Conservation (phyloP, 805 yeast species). For the Isabelozyma gotoi region DNA sequence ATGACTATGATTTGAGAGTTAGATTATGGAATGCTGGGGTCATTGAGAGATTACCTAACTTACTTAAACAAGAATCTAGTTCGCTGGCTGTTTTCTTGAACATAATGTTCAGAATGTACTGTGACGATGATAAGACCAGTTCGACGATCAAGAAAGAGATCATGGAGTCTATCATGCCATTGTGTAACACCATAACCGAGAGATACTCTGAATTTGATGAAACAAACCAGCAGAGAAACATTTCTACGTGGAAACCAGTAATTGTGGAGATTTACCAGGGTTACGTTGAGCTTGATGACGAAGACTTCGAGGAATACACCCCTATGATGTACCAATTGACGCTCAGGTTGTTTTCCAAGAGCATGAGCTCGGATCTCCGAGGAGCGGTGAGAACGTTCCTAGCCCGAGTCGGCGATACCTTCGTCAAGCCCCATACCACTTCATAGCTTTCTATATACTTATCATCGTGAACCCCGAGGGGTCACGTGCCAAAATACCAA, state of each 20-base stretch:
- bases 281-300: constrained; percentile 70
- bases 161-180: constrained; percentile 54
- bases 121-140: constrained; percentile 56
- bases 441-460: too few species aligned
- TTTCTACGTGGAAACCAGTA: constrained; percentile 88
- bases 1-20: constrained; percentile 83
- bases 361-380: constrained; percentile 61
- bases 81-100: constrained; percentile 85
- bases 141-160: constrained; percentile 48
- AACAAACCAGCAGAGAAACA: constrained; percentile 73
- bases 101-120: constrained; percentile 75
- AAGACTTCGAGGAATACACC: constrained; percentile 60
- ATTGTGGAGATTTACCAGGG: constrained; percentile 86
- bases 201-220: constrained; percentile 75
- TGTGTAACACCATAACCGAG: constrained; percentile 69
- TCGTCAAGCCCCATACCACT: too few species aligned
- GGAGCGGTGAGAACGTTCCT: constrained; percentile 60
- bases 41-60: constrained; percentile 87
- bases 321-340: constrained; percentile 62
- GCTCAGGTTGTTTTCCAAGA: constrained; percentile 58
- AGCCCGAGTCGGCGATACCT: constrained; percentile 47
- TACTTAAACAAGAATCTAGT: constrained; percentile 87
- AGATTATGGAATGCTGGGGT: constrained; percentile 89
- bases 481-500: too few species aligned
- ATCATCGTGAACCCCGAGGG: too few species aligned